Conservation (phyloP, 345 rosid genomes). For the Heritiera littoralis region DNA sequence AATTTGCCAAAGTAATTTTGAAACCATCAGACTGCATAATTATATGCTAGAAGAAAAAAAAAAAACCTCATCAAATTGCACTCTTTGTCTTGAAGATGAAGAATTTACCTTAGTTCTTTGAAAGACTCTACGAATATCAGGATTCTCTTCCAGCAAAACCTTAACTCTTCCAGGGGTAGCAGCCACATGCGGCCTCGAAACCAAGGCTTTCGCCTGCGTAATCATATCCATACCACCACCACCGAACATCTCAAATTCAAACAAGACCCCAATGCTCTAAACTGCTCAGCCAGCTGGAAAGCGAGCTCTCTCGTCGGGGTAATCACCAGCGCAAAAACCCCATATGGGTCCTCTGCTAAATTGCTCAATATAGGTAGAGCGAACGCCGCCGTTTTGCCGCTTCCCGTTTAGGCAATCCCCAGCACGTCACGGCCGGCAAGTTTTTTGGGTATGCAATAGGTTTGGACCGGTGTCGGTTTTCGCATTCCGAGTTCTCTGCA, state of each 20-base stretch:
- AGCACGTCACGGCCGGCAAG: slow-evolving; percentile 72
- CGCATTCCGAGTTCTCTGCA: slow-evolving; percentile 89
- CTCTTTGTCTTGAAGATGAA: no score
- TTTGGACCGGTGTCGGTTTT: slow-evolving; percentile 78
- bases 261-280: slow-evolving; percentile 83
- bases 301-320: slow-evolving; percentile 99
- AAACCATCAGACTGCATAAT: background rate
- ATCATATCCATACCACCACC: slow-evolving; percentile 92
- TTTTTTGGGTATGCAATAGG: slow-evolving; percentile 81
- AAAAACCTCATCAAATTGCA: background rate
- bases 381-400: slow-evolving; percentile 94
- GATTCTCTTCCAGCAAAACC: slow-evolving; percentile 75
- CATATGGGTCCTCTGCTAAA: slow-evolving; percentile 79
- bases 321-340: slow-evolving; percentile 74
- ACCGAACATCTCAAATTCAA: slow-evolving; percentile 77
- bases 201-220: slow-evolving; percentile 64
- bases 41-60: background rate
- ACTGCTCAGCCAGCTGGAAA: slow-evolving; percentile 92
- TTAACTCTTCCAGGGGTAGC: slow-evolving; percentile 93
- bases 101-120: slow-evolving; percentile 67
- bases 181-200: slow-evolving; percentile 74
- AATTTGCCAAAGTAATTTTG: background rate
- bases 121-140: slow-evolving; percentile 78
- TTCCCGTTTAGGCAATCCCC: slow-evolving; percentile 90
- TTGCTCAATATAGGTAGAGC: slow-evolving; percentile 88